Percentiles rank a stretch among this genome's conserved stretches.
Conservation (phyloP, 2,329 filamentous ascomycete species). For the Verticillium dahliae region DNA sequence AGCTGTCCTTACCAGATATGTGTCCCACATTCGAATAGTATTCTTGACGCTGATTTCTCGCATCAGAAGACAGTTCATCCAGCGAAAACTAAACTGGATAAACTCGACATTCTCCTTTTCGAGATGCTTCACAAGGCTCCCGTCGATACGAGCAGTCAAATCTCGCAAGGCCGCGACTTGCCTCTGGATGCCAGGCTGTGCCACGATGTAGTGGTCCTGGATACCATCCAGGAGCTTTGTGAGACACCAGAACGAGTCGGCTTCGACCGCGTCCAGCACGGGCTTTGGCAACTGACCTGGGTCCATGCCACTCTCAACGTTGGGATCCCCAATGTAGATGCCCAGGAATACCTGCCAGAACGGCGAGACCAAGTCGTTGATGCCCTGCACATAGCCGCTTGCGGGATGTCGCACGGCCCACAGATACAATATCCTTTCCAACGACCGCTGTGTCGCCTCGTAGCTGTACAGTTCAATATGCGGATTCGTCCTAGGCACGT, state of each 20-base stretch:
- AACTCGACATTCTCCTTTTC: constrained; percentile 92
- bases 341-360: constrained; percentile 98
- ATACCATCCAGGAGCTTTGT: constrained; percentile 98
- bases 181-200: constrained; percentile 91
- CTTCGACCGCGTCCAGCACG: constrained; percentile 93
- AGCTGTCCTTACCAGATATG: constrained; percentile 70
- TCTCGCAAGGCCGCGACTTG: constrained; percentile 87
- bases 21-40: constrained; percentile 99
- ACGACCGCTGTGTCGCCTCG: constrained; percentile 87
- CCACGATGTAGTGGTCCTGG: constrained; percentile 98
- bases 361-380: constrained; percentile 95
- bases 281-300: constrained; percentile 85
- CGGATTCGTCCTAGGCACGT: constrained; percentile 91
- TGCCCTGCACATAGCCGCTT: constrained; percentile 95
- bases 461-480: constrained; percentile 94
- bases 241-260: constrained; percentile 96
- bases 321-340: constrained; percentile 87
- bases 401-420: constrained; percentile 98
- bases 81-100: constrained; percentile 97
- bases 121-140: constrained; percentile 75
- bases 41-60: constrained; percentile 94
- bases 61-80: constrained; percentile 99
- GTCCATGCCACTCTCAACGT: constrained; percentile 93
- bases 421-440: constrained; percentile 92
- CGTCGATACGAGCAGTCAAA: constrained; percentile 84